Conservation (phyloP, 108 stramenopile genomes). For the Skeletonema costatum region DNA sequence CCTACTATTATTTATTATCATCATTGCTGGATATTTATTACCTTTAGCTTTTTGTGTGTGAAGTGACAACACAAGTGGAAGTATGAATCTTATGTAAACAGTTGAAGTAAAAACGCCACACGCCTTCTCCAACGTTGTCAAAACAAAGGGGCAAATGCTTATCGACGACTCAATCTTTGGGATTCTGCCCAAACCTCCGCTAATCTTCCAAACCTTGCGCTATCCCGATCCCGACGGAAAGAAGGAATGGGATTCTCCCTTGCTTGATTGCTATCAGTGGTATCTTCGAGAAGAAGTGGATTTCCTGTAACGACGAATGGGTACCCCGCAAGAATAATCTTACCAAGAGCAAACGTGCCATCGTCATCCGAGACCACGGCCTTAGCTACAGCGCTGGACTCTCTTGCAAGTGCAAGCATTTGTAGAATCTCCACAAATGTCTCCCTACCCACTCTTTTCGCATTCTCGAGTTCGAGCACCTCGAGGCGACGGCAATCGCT, state of each 20-base stretch:
- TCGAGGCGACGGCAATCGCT: slow-evolving; percentile 14
- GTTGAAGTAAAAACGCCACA: too few species aligned
- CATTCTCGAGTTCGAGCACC: slow-evolving; percentile 14
- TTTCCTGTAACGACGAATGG: slow-evolving; percentile 10
- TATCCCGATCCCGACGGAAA: too few species aligned
- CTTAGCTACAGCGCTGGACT: background rate
- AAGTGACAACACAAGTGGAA: too few species aligned
- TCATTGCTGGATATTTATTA: too few species aligned
- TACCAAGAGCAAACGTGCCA: slow-evolving; percentile 11
- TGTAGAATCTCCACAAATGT: slow-evolving; percentile 2
- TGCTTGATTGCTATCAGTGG: background rate
- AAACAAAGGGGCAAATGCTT: too few species aligned
- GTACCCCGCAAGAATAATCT: slow-evolving; percentile 10
- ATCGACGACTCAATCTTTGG: background rate
- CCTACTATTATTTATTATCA: too few species aligned
- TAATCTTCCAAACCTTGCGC: background rate
- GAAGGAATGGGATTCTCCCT: background rate
- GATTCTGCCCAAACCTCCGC: background rate
- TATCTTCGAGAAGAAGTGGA: slow-evolving; percentile 4
- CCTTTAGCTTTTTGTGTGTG: too few species aligned
- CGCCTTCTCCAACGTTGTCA: too few species aligned
- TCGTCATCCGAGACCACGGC: background rate
- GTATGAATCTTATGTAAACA: too few species aligned
- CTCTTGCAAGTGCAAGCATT: slow-evolving; percentile 3
- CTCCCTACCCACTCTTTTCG: background rate